Percentiles rank a stretch among this genome's conserved stretches.
Evolutionary conservation across 2,329 filamentous ascomycete species (phyloP).

Genomic region (Aspergillus texensis): DNA sequence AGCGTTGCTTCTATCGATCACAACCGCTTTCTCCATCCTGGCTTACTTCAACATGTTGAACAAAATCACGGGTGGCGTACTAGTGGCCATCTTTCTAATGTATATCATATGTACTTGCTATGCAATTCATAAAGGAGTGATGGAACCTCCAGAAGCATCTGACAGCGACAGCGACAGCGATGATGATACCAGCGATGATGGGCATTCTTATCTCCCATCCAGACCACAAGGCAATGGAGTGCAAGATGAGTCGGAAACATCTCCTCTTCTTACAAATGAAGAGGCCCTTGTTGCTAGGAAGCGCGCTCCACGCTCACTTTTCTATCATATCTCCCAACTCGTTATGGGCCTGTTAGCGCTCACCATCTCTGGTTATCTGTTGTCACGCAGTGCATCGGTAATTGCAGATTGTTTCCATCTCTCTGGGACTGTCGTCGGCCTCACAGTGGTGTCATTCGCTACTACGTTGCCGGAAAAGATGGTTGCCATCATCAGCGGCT

Average conservation of each 20-base stretch:
- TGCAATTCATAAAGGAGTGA: slow-evolving; percentile 49
- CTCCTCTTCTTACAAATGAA: slow-evolving; percentile 21
- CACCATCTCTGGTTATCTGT: slow-evolving; percentile 52
- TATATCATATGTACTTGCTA: slow-evolving; percentile 51
- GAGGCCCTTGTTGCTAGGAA: slow-evolving; percentile 3
- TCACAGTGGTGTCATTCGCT: slow-evolving; percentile 54
- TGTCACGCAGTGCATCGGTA: slow-evolving; percentile 48
- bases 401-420: slow-evolving; percentile 47
- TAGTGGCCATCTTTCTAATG: slow-evolving; percentile 47
- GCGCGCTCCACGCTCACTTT: slow-evolving; percentile 25
- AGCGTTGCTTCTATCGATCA: slow-evolving; percentile 45
- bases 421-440: slow-evolving; percentile 51
- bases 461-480: slow-evolving; percentile 60
- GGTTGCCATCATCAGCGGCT: slow-evolving; percentile 52
- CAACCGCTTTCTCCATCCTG: slow-evolving; percentile 40
- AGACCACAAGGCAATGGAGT: background rate
- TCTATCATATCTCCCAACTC: slow-evolving; percentile 47
- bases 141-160: slow-evolving; percentile 46
- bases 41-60: slow-evolving; percentile 41
- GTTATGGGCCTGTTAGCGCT: slow-evolving; percentile 49
- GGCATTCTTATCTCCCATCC: background rate
- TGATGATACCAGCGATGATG: slow-evolving; percentile 17
- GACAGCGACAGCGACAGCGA: slow-evolving; percentile 45
- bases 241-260: slow-evolving; percentile 15
- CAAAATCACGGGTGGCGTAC: slow-evolving; percentile 38